Evolutionary conservation across 2,329 filamentous ascomycete genomes (phyloP), one percentile per base, ranked within the genome.

Genomic region (Orbilia oligospora): DNA sequence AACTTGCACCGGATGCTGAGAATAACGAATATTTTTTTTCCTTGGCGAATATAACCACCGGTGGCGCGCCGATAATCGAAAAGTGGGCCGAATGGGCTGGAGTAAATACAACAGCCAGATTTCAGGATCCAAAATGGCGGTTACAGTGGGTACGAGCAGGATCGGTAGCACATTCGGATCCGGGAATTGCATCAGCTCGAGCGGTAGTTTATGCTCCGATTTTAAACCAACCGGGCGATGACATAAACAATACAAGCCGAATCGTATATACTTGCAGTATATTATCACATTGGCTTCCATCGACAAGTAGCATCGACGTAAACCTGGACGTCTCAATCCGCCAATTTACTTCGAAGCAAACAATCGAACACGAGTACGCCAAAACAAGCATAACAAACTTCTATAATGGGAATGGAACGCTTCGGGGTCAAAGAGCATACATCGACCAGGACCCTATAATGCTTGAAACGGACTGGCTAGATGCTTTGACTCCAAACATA

Each of bases 21-120:
- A 14, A 4, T 3, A 46, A 6, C 41, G n/a, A 22, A 5, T 16
- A 22, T 49, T 24, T 1, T 9, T 20, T 9, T 20, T 5, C 20
- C 16, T 20, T 14, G 9, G 20, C 24, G 36, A 61, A 61, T 61
- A 61, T 61, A 61, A 61, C 55, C 2, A 41, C 55, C 8, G 30
- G 24, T 9, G 55, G 55, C n/a, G 55, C 20, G 9, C 55, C 55
- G 9, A 41, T 61, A 12, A 22, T 20, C 10, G 36, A 41, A 9
- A 61, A 61, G 9, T 61, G 55, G 55, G 55, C 55, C 22, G 55
- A 61, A 38, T 61, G 55, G 55, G 55, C 55, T 8, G 55, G 27
- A 14, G 30, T 20, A 2, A 61, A 61, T 16, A 12, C 30, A 1
- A 36, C 55, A 22, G 20, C 14, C 14, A 6, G 36, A n/a, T 61